Conservation (phyloP, 2,329 filamentous ascomycete species). For the Paraphaeosphaeria minitans region DNA sequence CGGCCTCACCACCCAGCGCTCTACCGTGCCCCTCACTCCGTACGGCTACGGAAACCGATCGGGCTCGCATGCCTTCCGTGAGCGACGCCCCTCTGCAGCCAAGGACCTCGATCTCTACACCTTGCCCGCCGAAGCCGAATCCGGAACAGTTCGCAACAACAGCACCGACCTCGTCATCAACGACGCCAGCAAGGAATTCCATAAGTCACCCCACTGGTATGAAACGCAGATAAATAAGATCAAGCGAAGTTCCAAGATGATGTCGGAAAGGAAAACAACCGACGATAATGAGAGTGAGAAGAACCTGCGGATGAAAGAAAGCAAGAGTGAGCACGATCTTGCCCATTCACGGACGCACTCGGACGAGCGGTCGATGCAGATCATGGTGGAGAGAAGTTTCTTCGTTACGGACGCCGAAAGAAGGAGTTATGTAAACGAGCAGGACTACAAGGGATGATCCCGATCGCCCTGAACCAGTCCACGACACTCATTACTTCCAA, state of each 20-base stretch:
- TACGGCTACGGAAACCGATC: constrained; percentile 32
- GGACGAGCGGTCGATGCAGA: constrained; percentile 31
- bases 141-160: constrained; percentile 24
- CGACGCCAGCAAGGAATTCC: constrained; percentile 8
- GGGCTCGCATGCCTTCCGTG: constrained; percentile 12
- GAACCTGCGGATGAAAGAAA: constrained; percentile 27
- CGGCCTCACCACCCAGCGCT: constrained; percentile 30
- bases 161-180: constrained; percentile 18
- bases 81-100: constrained; percentile 23
- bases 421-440: constrained; percentile 3
- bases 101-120: constrained; percentile 30
- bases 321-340: constrained; percentile 16
- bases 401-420: constrained; percentile 38
- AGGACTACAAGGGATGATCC: not conserved
- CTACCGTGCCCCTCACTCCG: constrained; percentile 26
- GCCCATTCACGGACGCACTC: not conserved
- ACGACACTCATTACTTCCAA: not conserved
- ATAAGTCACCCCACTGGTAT: constrained; percentile 14
- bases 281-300: constrained; percentile 25
- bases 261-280: constrained; percentile 13
- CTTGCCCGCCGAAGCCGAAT: constrained; percentile 18
- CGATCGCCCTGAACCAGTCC: not conserved
- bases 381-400: constrained; percentile 40
- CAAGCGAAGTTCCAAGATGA: not conserved
- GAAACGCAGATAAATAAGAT: constrained; percentile 14